Base-by-base conservation (phyloP, 768 basidiomycete species). In the Macrolepiota dolichaula region DNA sequence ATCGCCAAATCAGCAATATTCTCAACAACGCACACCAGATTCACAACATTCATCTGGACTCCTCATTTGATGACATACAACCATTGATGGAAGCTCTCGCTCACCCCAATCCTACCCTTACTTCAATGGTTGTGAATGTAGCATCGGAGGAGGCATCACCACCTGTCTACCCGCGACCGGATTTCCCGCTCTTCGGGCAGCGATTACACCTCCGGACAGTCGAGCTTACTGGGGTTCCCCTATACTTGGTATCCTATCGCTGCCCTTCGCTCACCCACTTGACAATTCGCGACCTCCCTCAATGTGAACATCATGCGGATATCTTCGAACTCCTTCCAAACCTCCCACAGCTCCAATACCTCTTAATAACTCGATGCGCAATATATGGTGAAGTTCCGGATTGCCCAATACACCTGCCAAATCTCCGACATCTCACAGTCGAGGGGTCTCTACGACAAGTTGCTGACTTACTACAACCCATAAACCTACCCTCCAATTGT, bases 21-120 rank as follows among this genome's bases (percentile, higher is more conserved):
- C 68, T 78, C 1, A 73, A 74, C 46, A 69, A 72, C 7, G 73
- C 76, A 1, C 75, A 75, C 42, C 71, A 68, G 42, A 74, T 79
- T 49, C 66, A 71, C 32, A 68, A 71, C 35, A 69, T 79, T 19
- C 70, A 75, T 46, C 67, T 79, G 17, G 69, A 64, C 49, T 72
- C 75, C 3, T 71, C 76, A n/a, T 59, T 73, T 27, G 68, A 73
- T 51, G 63, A 74, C 44, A 72, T 78, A 22, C 69, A 69, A 24
- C 71, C 73, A 10, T 67, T 79, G 13, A 65, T 76, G 22, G 73
- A 73, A 40, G 70, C 67, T 49, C 66, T 78, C 17, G 68, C 71
- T 6, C 70, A 74, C 58, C 76, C 76, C 7, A 76, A 76, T 63
- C 71, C 72, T 22, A 69, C 65, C 19, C 59, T 77, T 22, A 66